phyloP scores from a whole-genome alignment of 768 basidiomycete species.

The Mycena vitilis region DNA sequence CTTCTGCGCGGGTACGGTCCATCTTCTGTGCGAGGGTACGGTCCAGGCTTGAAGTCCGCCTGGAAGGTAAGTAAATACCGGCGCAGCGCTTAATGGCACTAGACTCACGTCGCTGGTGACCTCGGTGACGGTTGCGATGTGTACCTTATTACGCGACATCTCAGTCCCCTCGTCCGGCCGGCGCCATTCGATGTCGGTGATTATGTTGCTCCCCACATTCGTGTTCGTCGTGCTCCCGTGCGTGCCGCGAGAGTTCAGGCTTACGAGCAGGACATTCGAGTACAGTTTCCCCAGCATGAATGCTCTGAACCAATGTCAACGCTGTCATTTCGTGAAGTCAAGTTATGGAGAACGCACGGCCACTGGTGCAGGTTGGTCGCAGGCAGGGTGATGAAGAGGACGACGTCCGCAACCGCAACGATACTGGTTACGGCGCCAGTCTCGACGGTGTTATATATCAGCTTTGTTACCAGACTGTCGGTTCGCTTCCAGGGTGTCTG shows the following conservation, averaged over 20 bases:
- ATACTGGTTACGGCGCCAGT: conserved; percentile 13
- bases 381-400: conserved; percentile 4
- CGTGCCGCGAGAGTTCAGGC: not conserved
- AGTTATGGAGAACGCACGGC: not conserved
- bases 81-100: too few species aligned
- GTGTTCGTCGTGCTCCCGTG: not conserved
- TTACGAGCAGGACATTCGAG: not conserved
- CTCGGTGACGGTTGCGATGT: not conserved
- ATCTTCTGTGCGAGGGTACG: too few species aligned
- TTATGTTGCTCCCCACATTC: not conserved
- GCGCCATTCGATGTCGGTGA: not conserved
- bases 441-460: conserved; percentile 23
- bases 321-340: too few species aligned
- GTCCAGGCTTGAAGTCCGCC: too few species aligned
- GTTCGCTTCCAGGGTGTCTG: conserved; percentile 12
- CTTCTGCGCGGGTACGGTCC: too few species aligned
- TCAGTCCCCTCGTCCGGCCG: not conserved
- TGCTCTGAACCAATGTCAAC: not conserved
- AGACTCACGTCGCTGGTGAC: not conserved
- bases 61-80: too few species aligned
- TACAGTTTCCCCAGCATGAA: not conserved
- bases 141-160: not conserved
- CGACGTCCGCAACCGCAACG: not conserved
- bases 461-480: conserved; percentile 19
- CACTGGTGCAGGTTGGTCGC: not conserved